Base-by-base conservation (phyloP, 371 early-diverging fungal genomes). In the Apophysomyces variabilis region DNA sequence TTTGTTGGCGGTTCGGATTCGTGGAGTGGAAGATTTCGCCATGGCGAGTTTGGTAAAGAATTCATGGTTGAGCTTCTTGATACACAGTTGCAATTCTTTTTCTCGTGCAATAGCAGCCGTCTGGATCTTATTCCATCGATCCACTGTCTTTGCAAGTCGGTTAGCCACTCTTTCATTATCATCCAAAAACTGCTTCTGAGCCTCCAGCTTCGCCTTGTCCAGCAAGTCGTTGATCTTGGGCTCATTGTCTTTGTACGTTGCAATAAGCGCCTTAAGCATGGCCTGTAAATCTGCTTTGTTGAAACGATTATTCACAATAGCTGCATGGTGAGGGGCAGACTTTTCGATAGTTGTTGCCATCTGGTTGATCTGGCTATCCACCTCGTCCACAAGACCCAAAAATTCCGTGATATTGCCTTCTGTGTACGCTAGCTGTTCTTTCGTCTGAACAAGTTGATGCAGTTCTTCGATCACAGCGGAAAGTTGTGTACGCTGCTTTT, bases 221-320 rank as follows among this genome's bases (percentile, higher is more conserved):
- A 86, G 54, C 26, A 78, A 70, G 36, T 69, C 61, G 43, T 65
- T 68, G 43, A 86, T 76, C 0, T 57, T 60, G 6, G 79, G 82
- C 36, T 79, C 76, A 45, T 77, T 76, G 21, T 76, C 54, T 38
- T 82, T 82, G 72, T 84, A 86, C 32, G 80, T 66, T 7, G 74
- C 74, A 32, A 82, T 75, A n/a, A 86, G 70, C 12, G 75, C 71
- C 43, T 72, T 72, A 11, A 78, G 74, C 61, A 87, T 50, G 0
- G 77, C 68, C 39, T 87, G 83, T 3, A 89, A 74, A 43, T 85
- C 87, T 16, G 79, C 61, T 14, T 80, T 83, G 18, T 66, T 74
- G 59, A 82, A 75, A 38, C 72, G 67, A 50, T 80, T 70, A 12
- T 80, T 74, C 3, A 80, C 70, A 5, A 72, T 60, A 21, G 66